Evolutionary conservation across 2,329 filamentous ascomycete species (phyloP), one percentile per base, ranked within the genome.

Genomic region (Huntiella savannae): DNA sequence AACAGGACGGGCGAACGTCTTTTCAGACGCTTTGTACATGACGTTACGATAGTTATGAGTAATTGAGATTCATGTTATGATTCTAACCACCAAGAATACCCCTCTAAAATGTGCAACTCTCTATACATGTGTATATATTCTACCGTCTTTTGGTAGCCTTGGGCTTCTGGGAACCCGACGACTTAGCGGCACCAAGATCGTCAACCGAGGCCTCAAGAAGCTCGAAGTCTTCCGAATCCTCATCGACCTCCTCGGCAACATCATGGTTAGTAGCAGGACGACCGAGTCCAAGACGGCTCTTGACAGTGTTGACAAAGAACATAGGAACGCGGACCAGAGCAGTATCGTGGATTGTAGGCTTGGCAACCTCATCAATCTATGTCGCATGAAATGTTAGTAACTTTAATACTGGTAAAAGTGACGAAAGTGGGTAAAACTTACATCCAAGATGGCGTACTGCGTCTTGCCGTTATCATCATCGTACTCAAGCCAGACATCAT

Each of bases 401-500:
- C 35, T 44, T n/a, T 7, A 4, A 11, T 17, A 44, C 3, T 46
- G 33, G 7, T 28, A 37, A 11, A 15, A 6, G 11, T 13, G 6
- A 17, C 15, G 4, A 41, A 12, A 36, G 19, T 22, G 10, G 11
- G 13, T 28, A 19, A 7, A 44, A 73, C 81, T 70, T 64, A 95
- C 77, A 59, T 98, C 88, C 50, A 98, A 76, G 52, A 95, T 66
- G 58, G 79, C 93, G 59, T 95, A 84, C 54, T 82, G 74, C 32
- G 76, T 72, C 47, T 82, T 76, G 45, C 91, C 91, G 17, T 95
- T 84, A 54, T 87, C 86, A 44, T 85, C 84, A 55, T 84, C 73
- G 58, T 93, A 83, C 62, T 96, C 87, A n/a, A 98, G 69, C 58
- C 84, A 98, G 10, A 98, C 91, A 55, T 95, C 86, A 22, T 91